phyloP scores from a whole-genome alignment of 768 basidiomycete species.

The Hericium coralloides region DNA sequence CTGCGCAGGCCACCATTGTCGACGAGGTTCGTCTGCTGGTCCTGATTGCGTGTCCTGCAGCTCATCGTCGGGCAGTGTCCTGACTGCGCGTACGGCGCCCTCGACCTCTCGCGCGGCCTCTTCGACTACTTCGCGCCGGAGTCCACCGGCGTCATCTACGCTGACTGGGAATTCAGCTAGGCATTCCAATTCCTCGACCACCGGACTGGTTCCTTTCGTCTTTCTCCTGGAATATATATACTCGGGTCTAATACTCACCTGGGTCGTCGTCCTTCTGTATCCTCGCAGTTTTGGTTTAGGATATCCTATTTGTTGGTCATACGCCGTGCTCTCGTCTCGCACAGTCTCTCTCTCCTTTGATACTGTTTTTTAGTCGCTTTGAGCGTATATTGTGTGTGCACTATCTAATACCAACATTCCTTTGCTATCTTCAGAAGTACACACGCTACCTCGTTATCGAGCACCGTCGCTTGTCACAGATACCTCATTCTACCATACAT shows the following conservation, averaged over 20 bases:
- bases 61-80: slow-evolving; percentile 38
- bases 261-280: not conserved
- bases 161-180: slow-evolving; percentile 44
- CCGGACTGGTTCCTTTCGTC: not conserved
- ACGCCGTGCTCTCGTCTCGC: no score
- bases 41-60: not conserved
- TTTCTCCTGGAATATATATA: not conserved
- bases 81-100: slow-evolving; percentile 52
- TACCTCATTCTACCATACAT: not conserved
- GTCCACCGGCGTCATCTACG: slow-evolving; percentile 46
- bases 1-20: slow-evolving; percentile 45
- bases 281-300: not conserved
- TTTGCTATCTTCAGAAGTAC: not conserved
- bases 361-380: no score
- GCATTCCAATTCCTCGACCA: not conserved
- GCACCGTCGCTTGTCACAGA: not conserved
- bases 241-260: not conserved
- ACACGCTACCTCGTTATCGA: not conserved
- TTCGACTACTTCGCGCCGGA: slow-evolving; percentile 51
- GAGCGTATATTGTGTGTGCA: no score
- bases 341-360: no score
- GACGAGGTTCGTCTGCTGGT: slow-evolving; percentile 42
- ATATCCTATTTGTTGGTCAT: not conserved
- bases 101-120: slow-evolving; percentile 61
- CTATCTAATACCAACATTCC: not conserved